A percentile compares a stretch with the other conserved stretches of the same genome.
phyloP scores from a whole-genome alignment of 2,329 filamentous ascomycete species.

The Didymella glomerata region DNA sequence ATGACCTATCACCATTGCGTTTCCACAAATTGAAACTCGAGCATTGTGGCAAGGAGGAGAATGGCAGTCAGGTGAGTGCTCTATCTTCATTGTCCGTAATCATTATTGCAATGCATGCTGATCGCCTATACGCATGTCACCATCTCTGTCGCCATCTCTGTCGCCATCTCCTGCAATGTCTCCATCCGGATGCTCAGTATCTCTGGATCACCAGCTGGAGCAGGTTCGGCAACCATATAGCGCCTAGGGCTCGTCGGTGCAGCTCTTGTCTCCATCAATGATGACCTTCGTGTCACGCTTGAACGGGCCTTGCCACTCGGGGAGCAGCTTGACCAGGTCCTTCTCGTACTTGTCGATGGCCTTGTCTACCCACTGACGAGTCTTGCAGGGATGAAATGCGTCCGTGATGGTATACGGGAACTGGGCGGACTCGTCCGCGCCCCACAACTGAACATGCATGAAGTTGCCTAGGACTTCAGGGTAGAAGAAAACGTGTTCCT shows the following conservation, averaged over 20 bases:
- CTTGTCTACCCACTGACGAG: background rate
- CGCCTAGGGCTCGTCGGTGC: background rate
- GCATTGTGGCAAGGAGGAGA: background rate
- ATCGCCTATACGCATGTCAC: too few species aligned
- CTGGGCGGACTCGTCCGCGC: background rate
- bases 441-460: constrained; percentile 4
- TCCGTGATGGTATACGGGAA: background rate
- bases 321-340: background rate
- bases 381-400: constrained; percentile 4
- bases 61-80: background rate
- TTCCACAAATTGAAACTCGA: too few species aligned
- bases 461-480: background rate
- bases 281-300: constrained; percentile 5
- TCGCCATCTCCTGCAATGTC: too few species aligned
- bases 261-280: background rate
- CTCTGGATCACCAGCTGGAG: background rate
- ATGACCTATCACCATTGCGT: too few species aligned
- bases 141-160: too few species aligned
- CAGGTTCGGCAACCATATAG: background rate
- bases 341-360: constrained; percentile 5
- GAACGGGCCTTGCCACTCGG: background rate
- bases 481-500: background rate
- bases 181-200: too few species aligned
- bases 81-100: background rate
- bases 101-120: background rate